Evolutionary conservation across 2,329 filamentous ascomycete genomes (phyloP), one percentile per base, ranked within the genome.

Genomic region (Grosmannia huntii): DNA sequence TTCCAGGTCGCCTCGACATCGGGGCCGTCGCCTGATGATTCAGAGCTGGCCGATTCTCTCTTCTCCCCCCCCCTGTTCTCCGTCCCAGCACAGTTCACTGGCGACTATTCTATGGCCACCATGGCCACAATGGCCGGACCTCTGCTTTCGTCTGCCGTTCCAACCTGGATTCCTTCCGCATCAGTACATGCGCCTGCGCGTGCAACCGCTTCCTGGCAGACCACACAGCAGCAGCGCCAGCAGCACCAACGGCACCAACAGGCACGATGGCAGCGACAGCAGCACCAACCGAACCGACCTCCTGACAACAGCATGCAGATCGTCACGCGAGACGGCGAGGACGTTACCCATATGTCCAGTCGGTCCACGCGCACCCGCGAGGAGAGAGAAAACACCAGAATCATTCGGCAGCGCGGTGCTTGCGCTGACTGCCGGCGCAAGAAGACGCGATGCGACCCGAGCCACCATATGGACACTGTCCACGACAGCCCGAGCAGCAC

Each of bases 341-440:
- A 86, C 66, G 78, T 86, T 58, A 86, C 83, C 51, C 80, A 83
- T 68, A 76, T 78, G 58, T 80, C 80, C 16, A 82, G 80, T 19
- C 76, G 82, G 46, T 81, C 82, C 38, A 81, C 77, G 68, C 85
- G 85, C 72, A 83, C 83, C 56, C 83, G 83, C 74, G 82, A 85
- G 72, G 82, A 85, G 72, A 77, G 83, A 38, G 82, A 85, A 57
- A 83, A 85, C 65, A 83, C 83, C 6, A 82, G 84, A 63, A 70
- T 85, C 53, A 85, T 86, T 80, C 75, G 83, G 60, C 82, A 83
- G 66, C 81, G 85, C 67, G 84, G 84, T 71, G 83, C 83, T n/a
- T 86, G 83, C 67, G 79, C 83, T 50, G 72, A 74, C 60, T 86
- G 83, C 72, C 73, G 75, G 60, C 75, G 73, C 67, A 85, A 84